Evolutionary conservation across 768 basidiomycete species (phyloP).

Genomic region (Psilocybe cubensis): DNA sequence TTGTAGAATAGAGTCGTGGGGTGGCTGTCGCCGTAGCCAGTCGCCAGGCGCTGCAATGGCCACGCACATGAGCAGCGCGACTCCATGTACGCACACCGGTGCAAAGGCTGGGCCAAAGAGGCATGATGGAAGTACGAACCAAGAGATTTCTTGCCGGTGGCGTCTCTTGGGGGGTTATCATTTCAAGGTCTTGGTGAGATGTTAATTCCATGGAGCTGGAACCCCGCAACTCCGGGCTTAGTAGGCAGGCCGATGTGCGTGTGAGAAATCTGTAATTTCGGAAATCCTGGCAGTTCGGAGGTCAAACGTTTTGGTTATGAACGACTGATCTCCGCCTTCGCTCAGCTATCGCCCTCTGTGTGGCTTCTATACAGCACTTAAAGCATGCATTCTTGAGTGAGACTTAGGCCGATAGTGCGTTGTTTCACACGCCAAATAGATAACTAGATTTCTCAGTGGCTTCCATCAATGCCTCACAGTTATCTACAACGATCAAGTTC

Average conservation of each 20-base stretch:
- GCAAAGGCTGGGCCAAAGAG: neutral
- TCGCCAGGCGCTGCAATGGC: neutral
- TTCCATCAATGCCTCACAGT: neutral
- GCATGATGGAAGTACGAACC: neutral
- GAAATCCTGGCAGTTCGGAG: neutral
- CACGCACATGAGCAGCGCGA: neutral
- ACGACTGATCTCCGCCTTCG: neutral
- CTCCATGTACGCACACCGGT: neutral
- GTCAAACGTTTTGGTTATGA: neutral
- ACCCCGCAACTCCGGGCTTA: conserved; percentile 1
- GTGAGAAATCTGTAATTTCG: neutral
- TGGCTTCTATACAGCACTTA: neutral
- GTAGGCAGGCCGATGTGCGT: neutral
- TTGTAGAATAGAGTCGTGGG: neutral
- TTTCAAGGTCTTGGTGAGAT: neutral
- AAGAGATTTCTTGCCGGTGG: neutral
- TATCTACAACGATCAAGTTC: neutral
- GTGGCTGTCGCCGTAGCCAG: too few relatives aligned
- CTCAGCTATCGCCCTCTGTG: neutral
- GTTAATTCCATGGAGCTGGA: conserved; percentile 8
- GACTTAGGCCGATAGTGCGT: neutral
- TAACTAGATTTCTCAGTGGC: neutral
- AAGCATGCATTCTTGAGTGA: neutral
- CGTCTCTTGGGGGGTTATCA: neutral
- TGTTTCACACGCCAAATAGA: neutral